Evolutionary conservation across 108 stramenopile species (phyloP), one percentile per base, ranked within the genome.

Genomic region (Conticribra guillardii): DNA sequence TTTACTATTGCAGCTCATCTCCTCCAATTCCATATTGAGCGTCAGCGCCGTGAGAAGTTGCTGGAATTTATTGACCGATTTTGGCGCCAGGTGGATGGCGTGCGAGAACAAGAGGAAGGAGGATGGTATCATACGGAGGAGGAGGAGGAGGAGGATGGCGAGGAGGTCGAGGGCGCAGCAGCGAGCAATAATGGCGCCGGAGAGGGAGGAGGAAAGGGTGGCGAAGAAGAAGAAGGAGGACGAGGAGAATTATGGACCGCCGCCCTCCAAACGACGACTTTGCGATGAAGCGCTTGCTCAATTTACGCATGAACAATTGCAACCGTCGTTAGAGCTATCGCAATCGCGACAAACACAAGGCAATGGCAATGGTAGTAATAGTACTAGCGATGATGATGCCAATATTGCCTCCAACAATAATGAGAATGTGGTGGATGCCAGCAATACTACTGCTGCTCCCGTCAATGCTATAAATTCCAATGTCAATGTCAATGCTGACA

Each of bases 21-120:
- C 67, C 26, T 53, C 30, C 30, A 83, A 83, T 64, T 74, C 81
- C 14, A 57, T 79, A 11, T 67, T 79, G 44, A 21, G 65, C 18
- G 57, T 70, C 1, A 63, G 73, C 30, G 71, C 61, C 11, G 60
- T 84, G 0, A 50, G 77, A 14, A 57, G 59, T 23, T 18, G 82
- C 11, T 75, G 68, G 70, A 55, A 53, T 26, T 47, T 82, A 27
- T 63, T 85, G 34, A 79, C 68, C 18, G 74, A 62, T 60, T 66
- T 67, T 41, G 61, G 64, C 9, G 45, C 30, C 0, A 27, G 49
- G 33, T 67, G 69, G 74, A 61, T 37, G 62, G 69, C 49, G n/a
- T 41, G 24, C 5, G 70, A 31, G 28, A 57, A 60, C 14, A 53
- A 50, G 44, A 44, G 59, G 27, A 19, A 46, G 27, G 69, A 64